Conservation (phyloP, 2,329 filamentous ascomycete genomes). For the Alternaria incomplexa region DNA sequence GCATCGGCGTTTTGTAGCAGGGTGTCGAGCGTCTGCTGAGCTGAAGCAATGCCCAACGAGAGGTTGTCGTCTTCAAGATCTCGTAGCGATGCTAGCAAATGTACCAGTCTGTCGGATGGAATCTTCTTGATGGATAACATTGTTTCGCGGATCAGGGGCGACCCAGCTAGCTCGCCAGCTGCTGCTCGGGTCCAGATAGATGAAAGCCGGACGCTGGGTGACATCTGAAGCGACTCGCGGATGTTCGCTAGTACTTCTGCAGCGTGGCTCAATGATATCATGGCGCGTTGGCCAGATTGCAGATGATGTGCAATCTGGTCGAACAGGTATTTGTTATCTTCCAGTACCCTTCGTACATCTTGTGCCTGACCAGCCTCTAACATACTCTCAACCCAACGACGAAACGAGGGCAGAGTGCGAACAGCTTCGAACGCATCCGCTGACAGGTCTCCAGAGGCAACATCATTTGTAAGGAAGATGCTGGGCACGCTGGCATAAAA, state of each 20-base stretch:
- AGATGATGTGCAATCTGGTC: slow-evolving; percentile 48
- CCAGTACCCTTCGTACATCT: slow-evolving; percentile 61
- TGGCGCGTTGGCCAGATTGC: slow-evolving; percentile 47
- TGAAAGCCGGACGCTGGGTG: slow-evolving; percentile 47
- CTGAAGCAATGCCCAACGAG: slow-evolving; percentile 23
- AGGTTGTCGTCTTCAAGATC: slow-evolving; percentile 19
- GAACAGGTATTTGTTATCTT: slow-evolving; percentile 65
- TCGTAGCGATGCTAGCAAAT: slow-evolving; percentile 50
- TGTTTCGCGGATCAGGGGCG: slow-evolving; percentile 60
- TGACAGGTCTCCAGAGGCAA: slow-evolving; percentile 54
- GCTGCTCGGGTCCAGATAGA: slow-evolving; percentile 68
- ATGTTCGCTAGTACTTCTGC: slow-evolving; percentile 43
- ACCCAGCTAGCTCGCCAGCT: slow-evolving; percentile 60
- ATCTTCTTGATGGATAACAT: slow-evolving; percentile 67
- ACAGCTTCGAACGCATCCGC: slow-evolving; percentile 70
- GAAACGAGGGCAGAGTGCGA: slow-evolving; percentile 72
- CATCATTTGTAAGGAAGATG: slow-evolving; percentile 59
- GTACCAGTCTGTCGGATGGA: slow-evolving; percentile 59
- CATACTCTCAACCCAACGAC: slow-evolving; percentile 46
- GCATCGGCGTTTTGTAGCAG: slow-evolving; percentile 32
- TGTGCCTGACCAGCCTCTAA: slow-evolving; percentile 48
- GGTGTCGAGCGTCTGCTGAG: slow-evolving; percentile 45
- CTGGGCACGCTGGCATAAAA: slow-evolving; percentile 81
- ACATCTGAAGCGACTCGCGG: slow-evolving; percentile 48
- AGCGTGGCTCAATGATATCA: slow-evolving; percentile 49